Percentiles rank a stretch among this genome's conserved stretches.
These are phyloP conservation scores for Hymenoscyphus repandus DNA, from an alignment of 2,329 filamentous ascomycete species.

Conservation along the genomic window DNA sequence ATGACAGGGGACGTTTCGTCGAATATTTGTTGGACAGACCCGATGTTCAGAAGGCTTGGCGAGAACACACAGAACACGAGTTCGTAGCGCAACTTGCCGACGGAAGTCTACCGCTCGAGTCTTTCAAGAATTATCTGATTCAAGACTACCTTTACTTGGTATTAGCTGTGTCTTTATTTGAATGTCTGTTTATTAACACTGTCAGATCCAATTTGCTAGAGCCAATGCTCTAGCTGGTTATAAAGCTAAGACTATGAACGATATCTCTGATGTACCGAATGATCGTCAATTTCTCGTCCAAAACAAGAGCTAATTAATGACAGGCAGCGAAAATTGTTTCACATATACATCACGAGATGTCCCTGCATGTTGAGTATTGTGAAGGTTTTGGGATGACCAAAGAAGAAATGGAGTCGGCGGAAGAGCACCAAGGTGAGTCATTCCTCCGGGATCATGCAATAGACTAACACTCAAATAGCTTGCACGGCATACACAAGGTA, in stretches of 20 bases:
- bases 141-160: conserved; percentile 92
- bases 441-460: background rate
- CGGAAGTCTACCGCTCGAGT: conserved; percentile 66
- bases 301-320: background rate
- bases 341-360: conserved; percentile 75
- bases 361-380: conserved; percentile 79
- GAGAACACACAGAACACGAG: conserved; percentile 70
- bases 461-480: conserved; percentile 36
- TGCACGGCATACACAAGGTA: conserved; percentile 70
- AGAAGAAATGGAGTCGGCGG: conserved; percentile 64
- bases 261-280: conserved; percentile 61
- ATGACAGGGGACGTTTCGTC: conserved; percentile 64
- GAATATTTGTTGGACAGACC: conserved; percentile 74
- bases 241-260: conserved; percentile 69
- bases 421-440: conserved; percentile 64
- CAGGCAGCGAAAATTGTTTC: conserved; percentile 65
- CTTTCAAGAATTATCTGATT: conserved; percentile 83
- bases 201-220: conserved; percentile 75
- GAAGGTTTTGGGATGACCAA: conserved; percentile 70
- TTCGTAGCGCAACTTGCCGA: conserved; percentile 75
- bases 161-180: conserved; percentile 20
- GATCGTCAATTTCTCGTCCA: background rate
- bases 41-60: conserved; percentile 72
- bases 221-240: conserved; percentile 82
- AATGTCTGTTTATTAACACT: conserved; percentile 4